Conservation (phyloP, 1,284 basidiomycete species). For the Leccinum olivaceoglutinosum region DNA sequence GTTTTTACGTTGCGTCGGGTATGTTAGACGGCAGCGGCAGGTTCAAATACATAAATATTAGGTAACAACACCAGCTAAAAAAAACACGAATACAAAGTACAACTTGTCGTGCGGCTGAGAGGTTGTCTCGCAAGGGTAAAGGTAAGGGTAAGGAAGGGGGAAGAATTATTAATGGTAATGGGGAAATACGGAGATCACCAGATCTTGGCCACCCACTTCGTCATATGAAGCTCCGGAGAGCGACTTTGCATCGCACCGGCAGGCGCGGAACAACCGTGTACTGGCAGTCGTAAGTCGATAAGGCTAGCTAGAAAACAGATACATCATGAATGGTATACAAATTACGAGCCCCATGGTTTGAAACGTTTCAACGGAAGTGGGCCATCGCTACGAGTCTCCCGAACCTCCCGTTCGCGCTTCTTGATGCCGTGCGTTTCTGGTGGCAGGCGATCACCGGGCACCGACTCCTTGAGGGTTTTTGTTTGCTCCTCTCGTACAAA, state of each 20-base stretch:
- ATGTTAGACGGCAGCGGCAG: neutral
- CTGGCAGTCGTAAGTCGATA: neutral
- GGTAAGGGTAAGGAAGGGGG: too few relatives aligned
- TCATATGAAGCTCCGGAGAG: too few relatives aligned
- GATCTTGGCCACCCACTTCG: too few relatives aligned
- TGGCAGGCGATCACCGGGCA: neutral
- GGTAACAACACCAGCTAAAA: neutral
- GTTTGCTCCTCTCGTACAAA: neutral
- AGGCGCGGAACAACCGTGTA: too few relatives aligned
- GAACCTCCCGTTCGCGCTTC: neutral
- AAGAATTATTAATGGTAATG: too few relatives aligned
- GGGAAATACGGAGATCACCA: too few relatives aligned
- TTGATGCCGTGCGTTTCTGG: neutral
- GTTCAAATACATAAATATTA: neutral
- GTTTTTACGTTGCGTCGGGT: neutral
- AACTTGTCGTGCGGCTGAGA: neutral
- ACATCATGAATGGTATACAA: neutral
- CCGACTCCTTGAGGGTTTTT: neutral
- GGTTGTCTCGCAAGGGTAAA: too few relatives aligned
- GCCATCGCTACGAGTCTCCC: neutral
- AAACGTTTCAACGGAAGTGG: neutral
- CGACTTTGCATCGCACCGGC: too few relatives aligned
- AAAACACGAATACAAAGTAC: neutral
- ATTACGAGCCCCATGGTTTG: neutral
- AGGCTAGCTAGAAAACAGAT: too few relatives aligned